phyloP scores from a whole-genome alignment of 106 monocot genomes.

The Acanthochlamys bracteata region DNA sequence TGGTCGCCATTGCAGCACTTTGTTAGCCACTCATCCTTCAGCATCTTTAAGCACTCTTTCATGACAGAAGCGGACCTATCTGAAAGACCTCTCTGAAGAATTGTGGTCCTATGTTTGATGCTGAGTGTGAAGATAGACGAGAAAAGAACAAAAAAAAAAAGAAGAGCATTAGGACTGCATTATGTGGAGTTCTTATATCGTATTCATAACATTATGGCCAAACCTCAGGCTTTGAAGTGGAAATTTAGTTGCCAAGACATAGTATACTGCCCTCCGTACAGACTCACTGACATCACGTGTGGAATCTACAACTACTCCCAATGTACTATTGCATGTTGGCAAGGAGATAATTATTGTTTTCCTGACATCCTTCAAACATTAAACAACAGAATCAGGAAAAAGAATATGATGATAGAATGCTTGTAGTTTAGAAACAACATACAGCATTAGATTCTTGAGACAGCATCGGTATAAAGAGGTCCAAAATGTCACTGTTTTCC shows the following conservation, averaged over 20 bases:
- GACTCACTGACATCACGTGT: conserved; percentile 83
- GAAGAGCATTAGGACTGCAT: too few relatives aligned
- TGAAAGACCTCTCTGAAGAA: conserved; percentile 81
- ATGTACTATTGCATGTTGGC: conserved; percentile 57
- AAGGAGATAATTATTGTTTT: conserved; percentile 67
- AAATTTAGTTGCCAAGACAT: conserved; percentile 65
- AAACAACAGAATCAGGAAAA: neutral
- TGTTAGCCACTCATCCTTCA: conserved; percentile 84
- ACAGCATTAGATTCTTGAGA: conserved; percentile 66
- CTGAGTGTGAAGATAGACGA: conserved; percentile 24
- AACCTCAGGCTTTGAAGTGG: conserved; percentile 98
- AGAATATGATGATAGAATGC: neutral
- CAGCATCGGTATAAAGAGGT: conserved; percentile 54
- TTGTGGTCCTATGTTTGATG: conserved; percentile 72
- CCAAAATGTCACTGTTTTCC: conserved; percentile 44
- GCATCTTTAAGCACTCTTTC: conserved; percentile 78
- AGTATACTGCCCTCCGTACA: conserved; percentile 74
- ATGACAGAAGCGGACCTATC: conserved; percentile 67
- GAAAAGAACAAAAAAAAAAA: too few relatives aligned
- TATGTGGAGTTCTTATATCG: too few relatives aligned
- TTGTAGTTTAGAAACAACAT: conserved; percentile 8
- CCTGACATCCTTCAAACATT: conserved; percentile 58
- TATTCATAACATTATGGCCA: neutral
- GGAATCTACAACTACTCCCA: conserved; percentile 36
- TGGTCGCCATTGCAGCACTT: conserved; percentile 65